Evolutionary conservation across 73 alveolate genomes (phyloP).

Genomic region (Breviolum minutum): DNA sequence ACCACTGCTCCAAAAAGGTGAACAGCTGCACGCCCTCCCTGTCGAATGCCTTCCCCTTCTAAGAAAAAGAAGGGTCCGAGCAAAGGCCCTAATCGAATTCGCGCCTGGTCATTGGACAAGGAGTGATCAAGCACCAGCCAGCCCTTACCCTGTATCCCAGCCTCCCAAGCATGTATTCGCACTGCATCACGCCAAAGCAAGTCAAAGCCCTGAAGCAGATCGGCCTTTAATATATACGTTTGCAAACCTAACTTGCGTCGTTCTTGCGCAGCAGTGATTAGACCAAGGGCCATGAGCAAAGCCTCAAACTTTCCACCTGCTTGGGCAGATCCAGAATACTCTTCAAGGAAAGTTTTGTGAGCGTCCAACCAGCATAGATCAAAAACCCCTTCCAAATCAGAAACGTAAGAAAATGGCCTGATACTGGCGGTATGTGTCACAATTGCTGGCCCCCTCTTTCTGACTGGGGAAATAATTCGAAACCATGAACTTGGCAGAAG

Average conservation of each 20-base stretch:
- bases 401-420: neutral
- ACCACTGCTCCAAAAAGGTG: too few species aligned
- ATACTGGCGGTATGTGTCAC: neutral
- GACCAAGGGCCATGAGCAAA: neutral
- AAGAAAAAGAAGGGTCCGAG: slow-evolving; percentile 6
- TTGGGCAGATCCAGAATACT: neutral
- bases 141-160: neutral
- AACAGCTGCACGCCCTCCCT: too few species aligned
- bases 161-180: neutral
- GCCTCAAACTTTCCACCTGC: neutral
- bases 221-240: neutral
- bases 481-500: too few species aligned
- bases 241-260: neutral
- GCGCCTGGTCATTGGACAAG: neutral
- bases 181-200: slow-evolving; percentile 8
- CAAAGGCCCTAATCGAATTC: slow-evolving; percentile 10
- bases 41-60: too few species aligned
- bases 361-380: neutral
- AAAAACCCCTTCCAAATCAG: neutral
- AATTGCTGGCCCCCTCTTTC: neutral
- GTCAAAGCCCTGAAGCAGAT: slow-evolving; percentile 5
- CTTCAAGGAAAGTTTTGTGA: neutral
- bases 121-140: neutral
- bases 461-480: neutral
- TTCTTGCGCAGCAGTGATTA: neutral